Base-by-base conservation (phyloP, 495 filamentous ascomycete species). In the Letharia lupina region DNA sequence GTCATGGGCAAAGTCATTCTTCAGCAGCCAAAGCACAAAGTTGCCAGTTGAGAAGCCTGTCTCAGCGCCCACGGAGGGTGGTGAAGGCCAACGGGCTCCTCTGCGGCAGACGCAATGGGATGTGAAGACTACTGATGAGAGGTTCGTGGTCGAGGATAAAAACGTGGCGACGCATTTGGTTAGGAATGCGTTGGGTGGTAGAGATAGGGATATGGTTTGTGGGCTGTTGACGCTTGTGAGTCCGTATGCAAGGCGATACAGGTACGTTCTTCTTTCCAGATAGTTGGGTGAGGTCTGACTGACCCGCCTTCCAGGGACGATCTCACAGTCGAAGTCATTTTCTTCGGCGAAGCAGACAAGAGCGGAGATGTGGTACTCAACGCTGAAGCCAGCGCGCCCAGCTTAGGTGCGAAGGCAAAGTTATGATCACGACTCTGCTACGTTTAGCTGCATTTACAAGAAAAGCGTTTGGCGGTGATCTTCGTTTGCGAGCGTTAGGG, bases 91-190 rank as follows among this genome's bases (percentile, higher is more conserved):
- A 69, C 75, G 80, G 68, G 86, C 87, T 4, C 94, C 94, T 0
- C 88, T 96, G 70, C 87, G 95, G 66, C 84, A 92, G 69, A 81
- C 84, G 68, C 94, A 97, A 75, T 95, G 91, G 83, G 81, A 84
- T 62, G 85, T 93, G 20, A 83, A 85, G 39, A 83, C 82, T 3
- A 81, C 84, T 61, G 84, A 87, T 65, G 86, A 87, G 69, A 83
- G 93, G 39, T 99, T 97, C 68, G 89, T 95, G 33, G 91, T 94
- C 5, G 89, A 96, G 77, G 95, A 99, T 74, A 91, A 92, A 77
- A 99, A 99, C 68, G 93, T 87, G 3, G 95, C 95, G 0, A 98
- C 95, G 4, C 95, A 99, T 78, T 81, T 99, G 39, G 90, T 97
- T 50, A 84, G 95, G 61, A 99, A 99, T 76, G 95, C 95, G 35